Evolutionary conservation across 2,329 filamentous ascomycete genomes (phyloP).

Genomic region (Pseudogymnoascus sp.): DNA sequence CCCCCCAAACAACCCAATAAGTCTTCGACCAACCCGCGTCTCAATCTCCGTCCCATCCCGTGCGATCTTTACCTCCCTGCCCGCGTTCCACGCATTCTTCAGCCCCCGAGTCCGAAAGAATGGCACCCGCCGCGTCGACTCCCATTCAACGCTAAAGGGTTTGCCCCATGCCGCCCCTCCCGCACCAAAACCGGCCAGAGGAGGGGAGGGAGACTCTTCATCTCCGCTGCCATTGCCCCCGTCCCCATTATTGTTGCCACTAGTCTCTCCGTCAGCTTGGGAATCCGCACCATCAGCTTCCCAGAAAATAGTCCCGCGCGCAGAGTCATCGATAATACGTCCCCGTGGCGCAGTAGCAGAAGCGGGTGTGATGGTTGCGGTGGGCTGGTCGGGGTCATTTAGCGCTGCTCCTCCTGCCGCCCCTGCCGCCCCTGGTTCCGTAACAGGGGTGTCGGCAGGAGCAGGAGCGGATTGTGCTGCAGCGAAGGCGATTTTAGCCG

Average conservation of each 20-base stretch:
- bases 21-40: conserved; percentile 65
- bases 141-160: conserved; percentile 85
- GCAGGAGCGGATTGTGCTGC: conserved; percentile 29
- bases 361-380: conserved; percentile 70
- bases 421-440: not conserved
- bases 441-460: not conserved
- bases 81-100: conserved; percentile 90
- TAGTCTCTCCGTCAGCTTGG: conserved; percentile 40
- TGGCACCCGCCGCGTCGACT: conserved; percentile 73
- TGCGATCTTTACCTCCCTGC: conserved; percentile 92
- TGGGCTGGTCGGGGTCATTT: conserved; percentile 59
- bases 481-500: conserved; percentile 60
- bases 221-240: conserved; percentile 32
- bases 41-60: conserved; percentile 91
- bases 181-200: conserved; percentile 23
- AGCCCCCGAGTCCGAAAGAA: conserved; percentile 85
- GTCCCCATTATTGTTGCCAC: conserved; percentile 24
- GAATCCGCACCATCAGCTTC: conserved; percentile 62
- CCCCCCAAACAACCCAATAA: conserved; percentile 72
- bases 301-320: conserved; percentile 95
- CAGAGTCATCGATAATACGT: conserved; percentile 84
- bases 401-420: conserved; percentile 45
- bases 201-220: conserved; percentile 27
- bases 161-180: conserved; percentile 63
- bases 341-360: conserved; percentile 73